Evolutionary conservation across 495 filamentous ascomycete genomes (phyloP).

Genomic region (Arthonia radiata): DNA sequence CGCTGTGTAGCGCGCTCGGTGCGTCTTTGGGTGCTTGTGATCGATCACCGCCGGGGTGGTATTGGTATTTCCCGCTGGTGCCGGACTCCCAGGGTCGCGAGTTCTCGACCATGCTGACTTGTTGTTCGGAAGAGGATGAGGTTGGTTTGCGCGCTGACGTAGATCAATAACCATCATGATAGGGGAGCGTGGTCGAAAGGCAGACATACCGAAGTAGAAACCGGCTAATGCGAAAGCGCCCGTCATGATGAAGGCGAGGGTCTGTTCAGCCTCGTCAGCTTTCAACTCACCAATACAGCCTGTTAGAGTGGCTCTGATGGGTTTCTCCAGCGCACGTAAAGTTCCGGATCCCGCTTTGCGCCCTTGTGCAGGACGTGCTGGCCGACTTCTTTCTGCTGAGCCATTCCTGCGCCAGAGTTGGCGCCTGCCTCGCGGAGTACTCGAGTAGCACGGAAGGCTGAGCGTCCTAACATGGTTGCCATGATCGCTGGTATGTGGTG

Average conservation of each 20-base stretch:
- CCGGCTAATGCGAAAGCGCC: constrained; percentile 68
- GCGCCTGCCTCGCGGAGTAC: constrained; percentile 6
- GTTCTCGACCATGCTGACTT: constrained; percentile 42
- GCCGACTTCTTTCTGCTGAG: constrained; percentile 17
- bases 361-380: constrained; percentile 29
- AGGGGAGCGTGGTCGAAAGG: neutral
- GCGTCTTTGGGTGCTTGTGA: constrained; percentile 58
- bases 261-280: no score
- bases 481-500: constrained; percentile 10
- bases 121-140: constrained; percentile 51
- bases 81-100: constrained; percentile 73
- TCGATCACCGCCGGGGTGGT: constrained; percentile 73
- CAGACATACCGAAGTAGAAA: constrained; percentile 44
- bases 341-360: constrained; percentile 54
- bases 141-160: constrained; percentile 57
- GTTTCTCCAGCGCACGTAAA: constrained; percentile 48
- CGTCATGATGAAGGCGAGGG: constrained; percentile 79
- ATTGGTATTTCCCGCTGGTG: constrained; percentile 52
- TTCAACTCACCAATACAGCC: no score
- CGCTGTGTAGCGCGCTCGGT: constrained; percentile 79
- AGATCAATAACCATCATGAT: constrained; percentile 8
- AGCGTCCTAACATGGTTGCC: constrained; percentile 13
- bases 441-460: constrained; percentile 11
- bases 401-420: neutral
- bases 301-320: no score